Evolutionary conservation across 2,329 filamentous ascomycete genomes (phyloP).

Genomic region (Colletotrichum lindemuthianum): DNA sequence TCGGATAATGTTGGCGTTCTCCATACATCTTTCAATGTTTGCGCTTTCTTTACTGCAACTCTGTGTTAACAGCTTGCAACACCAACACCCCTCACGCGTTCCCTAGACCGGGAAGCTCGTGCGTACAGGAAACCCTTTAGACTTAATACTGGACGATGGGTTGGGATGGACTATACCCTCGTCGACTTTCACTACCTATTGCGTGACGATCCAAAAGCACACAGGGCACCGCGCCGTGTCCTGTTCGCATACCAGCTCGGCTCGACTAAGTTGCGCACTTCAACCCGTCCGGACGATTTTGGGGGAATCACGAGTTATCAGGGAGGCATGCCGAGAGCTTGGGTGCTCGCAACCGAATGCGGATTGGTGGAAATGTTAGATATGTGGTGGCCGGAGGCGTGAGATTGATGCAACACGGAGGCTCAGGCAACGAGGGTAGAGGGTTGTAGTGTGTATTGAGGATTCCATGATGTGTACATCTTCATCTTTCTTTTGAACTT

Average conservation of each 20-base stretch:
- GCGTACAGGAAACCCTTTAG: slow-evolving; percentile 54
- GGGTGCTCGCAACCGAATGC: slow-evolving; percentile 13
- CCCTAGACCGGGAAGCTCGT: slow-evolving; percentile 40
- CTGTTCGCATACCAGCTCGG: background rate
- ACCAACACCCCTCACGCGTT: slow-evolving; percentile 18
- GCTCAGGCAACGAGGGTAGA: slow-evolving; percentile 32
- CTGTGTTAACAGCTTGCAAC: slow-evolving; percentile 32
- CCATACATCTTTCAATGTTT: slow-evolving; percentile 37
- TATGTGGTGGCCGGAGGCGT: slow-evolving; percentile 6
- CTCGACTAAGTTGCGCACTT: slow-evolving; percentile 2
- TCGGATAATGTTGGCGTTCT: slow-evolving; percentile 38
- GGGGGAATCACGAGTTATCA: slow-evolving; percentile 9
- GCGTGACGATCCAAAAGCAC: slow-evolving; percentile 34
- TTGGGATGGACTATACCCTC: slow-evolving; percentile 35
- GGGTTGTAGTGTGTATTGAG: slow-evolving; percentile 31
- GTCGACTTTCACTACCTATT: slow-evolving; percentile 43
- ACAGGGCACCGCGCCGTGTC: slow-evolving; percentile 18
- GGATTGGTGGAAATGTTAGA: slow-evolving; percentile 12
- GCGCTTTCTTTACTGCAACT: slow-evolving; percentile 33
- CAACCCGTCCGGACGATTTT: slow-evolving; percentile 20
- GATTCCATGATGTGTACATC: slow-evolving; percentile 33
- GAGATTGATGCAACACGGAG: slow-evolving; percentile 18
- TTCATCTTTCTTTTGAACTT: background rate
- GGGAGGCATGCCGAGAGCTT: slow-evolving; percentile 25
- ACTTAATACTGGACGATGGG: slow-evolving; percentile 52